Conservation (phyloP, 169 alveolate genomes). For the Pseudocohnilembus persalinus region DNA sequence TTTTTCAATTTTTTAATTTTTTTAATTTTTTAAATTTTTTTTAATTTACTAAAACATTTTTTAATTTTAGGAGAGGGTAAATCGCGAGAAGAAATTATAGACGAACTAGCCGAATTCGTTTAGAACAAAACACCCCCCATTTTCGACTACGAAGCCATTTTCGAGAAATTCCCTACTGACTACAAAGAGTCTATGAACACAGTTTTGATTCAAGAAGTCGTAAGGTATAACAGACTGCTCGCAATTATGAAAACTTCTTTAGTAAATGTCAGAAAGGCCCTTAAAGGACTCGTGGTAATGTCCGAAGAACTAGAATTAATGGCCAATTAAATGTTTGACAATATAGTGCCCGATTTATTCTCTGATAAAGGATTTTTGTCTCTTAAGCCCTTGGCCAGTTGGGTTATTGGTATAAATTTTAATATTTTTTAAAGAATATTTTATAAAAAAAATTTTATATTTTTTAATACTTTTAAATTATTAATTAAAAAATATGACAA, state of each 20-base stretch:
- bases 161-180: slow-evolving; percentile 71
- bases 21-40: slow-evolving; percentile 48
- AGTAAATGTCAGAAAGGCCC: slow-evolving; percentile 72
- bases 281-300: slow-evolving; percentile 85
- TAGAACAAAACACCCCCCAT: slow-evolving; percentile 56
- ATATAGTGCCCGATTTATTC: slow-evolving; percentile 79
- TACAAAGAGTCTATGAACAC: slow-evolving; percentile 80
- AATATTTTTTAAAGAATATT: no score
- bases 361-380: slow-evolving; percentile 90
- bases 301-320: slow-evolving; percentile 82
- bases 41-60: no score
- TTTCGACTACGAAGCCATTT: slow-evolving; percentile 68
- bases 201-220: slow-evolving; percentile 82
- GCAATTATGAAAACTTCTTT: slow-evolving; percentile 61
- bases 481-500: no score
- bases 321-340: slow-evolving; percentile 62
- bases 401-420: slow-evolving; percentile 35
- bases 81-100: slow-evolving; percentile 68
- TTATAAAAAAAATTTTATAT: no score
- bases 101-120: slow-evolving; percentile 51
- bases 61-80: slow-evolving; percentile 33
- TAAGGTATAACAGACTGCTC: slow-evolving; percentile 76
- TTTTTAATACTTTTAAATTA: no score
- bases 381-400: slow-evolving; percentile 74
- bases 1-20: background rate